Conservation (phyloP, 768 basidiomycete species). For the Rhodosporidiobolus sp. region DNA sequence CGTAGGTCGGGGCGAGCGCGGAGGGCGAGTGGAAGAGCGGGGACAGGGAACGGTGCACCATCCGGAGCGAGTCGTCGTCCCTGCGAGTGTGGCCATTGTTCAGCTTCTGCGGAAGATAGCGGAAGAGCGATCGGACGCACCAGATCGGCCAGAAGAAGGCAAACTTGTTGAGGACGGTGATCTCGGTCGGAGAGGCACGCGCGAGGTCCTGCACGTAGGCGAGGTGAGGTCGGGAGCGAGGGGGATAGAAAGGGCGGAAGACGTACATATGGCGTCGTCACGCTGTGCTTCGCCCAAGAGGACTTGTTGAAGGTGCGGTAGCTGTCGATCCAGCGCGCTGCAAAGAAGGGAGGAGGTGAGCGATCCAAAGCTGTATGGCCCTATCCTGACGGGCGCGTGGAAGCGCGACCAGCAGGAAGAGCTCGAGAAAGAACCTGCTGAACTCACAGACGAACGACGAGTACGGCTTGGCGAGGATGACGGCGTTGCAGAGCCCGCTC, state of each 20-base stretch:
- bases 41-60: slow-evolving; percentile 43
- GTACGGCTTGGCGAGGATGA: slow-evolving; percentile 41
- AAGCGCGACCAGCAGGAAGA: not conserved
- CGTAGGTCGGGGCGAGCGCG: slow-evolving; percentile 8
- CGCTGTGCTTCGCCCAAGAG: slow-evolving; percentile 37
- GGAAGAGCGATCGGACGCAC: slow-evolving; percentile 24
- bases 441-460: slow-evolving; percentile 32
- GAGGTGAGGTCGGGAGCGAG: not conserved
- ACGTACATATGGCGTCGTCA: slow-evolving; percentile 37
- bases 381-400: no score
- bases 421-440: not conserved
- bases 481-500: slow-evolving; percentile 42
- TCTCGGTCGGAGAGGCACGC: slow-evolving; percentile 46
- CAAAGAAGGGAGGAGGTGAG: not conserved
- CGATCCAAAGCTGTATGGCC: no score
- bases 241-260: not conserved
- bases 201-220: slow-evolving; percentile 43
- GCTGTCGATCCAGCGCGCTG: slow-evolving; percentile 40
- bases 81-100: not conserved
- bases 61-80: slow-evolving; percentile 42
- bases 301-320: slow-evolving; percentile 39
- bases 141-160: slow-evolving; percentile 52
- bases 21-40: slow-evolving; percentile 45
- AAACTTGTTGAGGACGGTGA: slow-evolving; percentile 50
- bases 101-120: not conserved